Evolutionary conservation across 495 filamentous ascomycete genomes (phyloP).

Genomic region (Penicillium antarcticum): DNA sequence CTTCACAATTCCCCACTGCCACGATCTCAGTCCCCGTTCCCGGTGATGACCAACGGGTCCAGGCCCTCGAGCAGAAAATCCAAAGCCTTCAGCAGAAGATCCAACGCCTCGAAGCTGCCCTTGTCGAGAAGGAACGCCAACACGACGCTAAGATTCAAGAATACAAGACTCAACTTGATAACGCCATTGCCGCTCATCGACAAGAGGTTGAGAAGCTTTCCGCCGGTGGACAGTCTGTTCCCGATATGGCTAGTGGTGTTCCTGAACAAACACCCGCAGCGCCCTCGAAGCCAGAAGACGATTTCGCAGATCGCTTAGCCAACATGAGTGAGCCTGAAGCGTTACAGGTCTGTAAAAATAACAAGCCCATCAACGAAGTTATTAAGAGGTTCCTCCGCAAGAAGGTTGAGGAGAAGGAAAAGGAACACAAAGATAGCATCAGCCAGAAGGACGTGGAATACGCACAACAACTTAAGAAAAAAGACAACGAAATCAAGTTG

Average conservation of each 20-base stretch:
- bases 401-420: conserved; percentile 49
- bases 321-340: conserved; percentile 58
- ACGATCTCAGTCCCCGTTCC: conserved; percentile 20
- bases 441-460: conserved; percentile 43
- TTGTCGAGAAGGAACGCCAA: conserved; percentile 48
- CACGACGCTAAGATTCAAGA: conserved; percentile 58
- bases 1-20: conserved; percentile 35
- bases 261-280: conserved; percentile 34
- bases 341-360: conserved; percentile 60
- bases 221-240: conserved; percentile 49
- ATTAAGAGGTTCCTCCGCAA: conserved; percentile 37
- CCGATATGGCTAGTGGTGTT: conserved; percentile 31
- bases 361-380: conserved; percentile 54
- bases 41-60: conserved; percentile 33
- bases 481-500: conserved; percentile 34
- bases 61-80: conserved; percentile 28
- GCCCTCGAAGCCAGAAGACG: conserved; percentile 28
- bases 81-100: conserved; percentile 46
- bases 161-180: conserved; percentile 66
- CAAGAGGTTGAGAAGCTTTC: conserved; percentile 63
- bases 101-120: conserved; percentile 45
- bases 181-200: conserved; percentile 53
- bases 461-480: not conserved
- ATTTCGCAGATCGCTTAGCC: conserved; percentile 10
- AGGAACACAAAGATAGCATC: conserved; percentile 30